Conservation (phyloP, 345 rosid species). For the Citrus mangshanensis region DNA sequence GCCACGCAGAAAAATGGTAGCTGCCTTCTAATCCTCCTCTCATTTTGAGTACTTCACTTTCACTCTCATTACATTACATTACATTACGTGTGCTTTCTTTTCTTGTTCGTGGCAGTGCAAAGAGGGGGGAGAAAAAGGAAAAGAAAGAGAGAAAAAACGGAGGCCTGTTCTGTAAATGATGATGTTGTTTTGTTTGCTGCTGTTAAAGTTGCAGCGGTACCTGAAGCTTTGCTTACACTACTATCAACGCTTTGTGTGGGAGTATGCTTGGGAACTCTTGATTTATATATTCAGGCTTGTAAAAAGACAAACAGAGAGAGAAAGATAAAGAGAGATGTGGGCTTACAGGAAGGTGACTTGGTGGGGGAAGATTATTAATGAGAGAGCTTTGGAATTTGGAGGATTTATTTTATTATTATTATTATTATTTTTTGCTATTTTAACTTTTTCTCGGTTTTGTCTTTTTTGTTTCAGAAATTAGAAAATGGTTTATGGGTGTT, state of each 20-base stretch:
- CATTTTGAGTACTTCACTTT: not conserved
- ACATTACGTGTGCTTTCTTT: slow-evolving; percentile 15
- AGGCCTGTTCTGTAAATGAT: not conserved
- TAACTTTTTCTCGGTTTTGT: not conserved
- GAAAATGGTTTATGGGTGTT: slow-evolving; percentile 2
- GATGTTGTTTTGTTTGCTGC: not conserved
- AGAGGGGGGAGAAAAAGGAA: not conserved
- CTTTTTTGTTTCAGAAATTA: not conserved
- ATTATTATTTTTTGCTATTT: not conserved
- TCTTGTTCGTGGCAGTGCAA: slow-evolving; percentile 1
- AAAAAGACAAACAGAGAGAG: slow-evolving; percentile 9
- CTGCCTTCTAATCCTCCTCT: not conserved
- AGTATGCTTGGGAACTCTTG: not conserved
- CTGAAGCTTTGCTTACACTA: slow-evolving; percentile 15
- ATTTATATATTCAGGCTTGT: not conserved
- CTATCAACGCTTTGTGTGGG: not conserved
- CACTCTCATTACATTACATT: slow-evolving; percentile 32
- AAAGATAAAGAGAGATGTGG: not conserved
- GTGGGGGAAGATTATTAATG: not conserved
- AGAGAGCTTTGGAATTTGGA: slow-evolving; percentile 38
- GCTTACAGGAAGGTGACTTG: slow-evolving; percentile 18
- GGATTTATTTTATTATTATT: not conserved
- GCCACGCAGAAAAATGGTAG: slow-evolving; percentile 33
- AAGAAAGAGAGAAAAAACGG: not conserved
- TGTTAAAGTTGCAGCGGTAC: slow-evolving; percentile 20